Conservation (phyloP, 2,329 filamentous ascomycete species). For the Aspergillus melleus region DNA sequence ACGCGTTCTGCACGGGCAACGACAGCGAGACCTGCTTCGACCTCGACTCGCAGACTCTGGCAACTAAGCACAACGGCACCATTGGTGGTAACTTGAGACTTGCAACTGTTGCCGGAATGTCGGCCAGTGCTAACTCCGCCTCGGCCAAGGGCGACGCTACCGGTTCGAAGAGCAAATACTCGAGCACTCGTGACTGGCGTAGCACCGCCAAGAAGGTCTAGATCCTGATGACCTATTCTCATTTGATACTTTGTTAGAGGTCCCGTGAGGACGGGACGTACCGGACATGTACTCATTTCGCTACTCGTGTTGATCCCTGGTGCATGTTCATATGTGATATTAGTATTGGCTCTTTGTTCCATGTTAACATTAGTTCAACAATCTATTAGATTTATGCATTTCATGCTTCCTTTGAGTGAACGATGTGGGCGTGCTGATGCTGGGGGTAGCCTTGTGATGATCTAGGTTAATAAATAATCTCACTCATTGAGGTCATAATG, state of each 20-base stretch:
- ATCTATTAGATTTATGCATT: no score
- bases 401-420: no score
- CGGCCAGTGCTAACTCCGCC: neutral
- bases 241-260: no score
- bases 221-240: neutral
- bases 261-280: neutral
- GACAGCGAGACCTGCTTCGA: constrained; percentile 9
- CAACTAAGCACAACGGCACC: neutral
- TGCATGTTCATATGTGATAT: no score
- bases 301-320: no score
- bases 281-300: neutral
- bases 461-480: no score
- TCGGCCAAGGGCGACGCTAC: no score
- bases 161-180: neutral
- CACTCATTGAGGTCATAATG: no score
- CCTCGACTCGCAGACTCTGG: neutral
- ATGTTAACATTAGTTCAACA: no score
- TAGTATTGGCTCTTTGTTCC: no score
- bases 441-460: no score
- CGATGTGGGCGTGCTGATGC: no score
- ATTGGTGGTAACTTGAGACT: neutral
- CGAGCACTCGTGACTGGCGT: neutral
- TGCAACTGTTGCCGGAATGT: neutral
- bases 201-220: neutral
- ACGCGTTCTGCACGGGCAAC: constrained; percentile 4